A percentile compares a stretch with the other conserved stretches of the same genome.
Conservation (phyloP, 441 rosid genomes). For the Gossypium davidsonii region DNA sequence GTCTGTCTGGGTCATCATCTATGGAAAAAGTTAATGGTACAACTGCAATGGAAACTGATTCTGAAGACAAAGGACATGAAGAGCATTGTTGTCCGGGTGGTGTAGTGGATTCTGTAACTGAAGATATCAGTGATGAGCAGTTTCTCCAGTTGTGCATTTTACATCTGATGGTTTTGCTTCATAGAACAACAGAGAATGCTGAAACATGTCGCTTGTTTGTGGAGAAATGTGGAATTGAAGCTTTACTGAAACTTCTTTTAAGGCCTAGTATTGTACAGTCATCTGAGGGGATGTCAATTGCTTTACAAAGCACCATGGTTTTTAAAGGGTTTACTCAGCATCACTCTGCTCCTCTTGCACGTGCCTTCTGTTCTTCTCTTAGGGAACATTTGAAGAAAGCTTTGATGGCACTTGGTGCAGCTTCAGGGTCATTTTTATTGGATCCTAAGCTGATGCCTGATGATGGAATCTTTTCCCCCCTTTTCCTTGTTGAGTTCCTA, state of each 20-base stretch:
- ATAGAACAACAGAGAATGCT: constrained; percentile 80
- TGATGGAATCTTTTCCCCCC: constrained; percentile 65
- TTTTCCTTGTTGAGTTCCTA: constrained; percentile 92
- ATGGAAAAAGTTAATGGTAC: constrained; percentile 45
- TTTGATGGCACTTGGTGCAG: constrained; percentile 46
- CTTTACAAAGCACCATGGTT: constrained; percentile 96
- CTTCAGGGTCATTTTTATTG: constrained; percentile 66
- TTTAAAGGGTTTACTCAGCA: constrained; percentile 96
- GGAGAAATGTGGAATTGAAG: constrained; percentile 95
- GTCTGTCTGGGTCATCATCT: constrained; percentile 44
- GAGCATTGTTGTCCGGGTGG: constrained; percentile 40
- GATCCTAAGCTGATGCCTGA: constrained; percentile 56
- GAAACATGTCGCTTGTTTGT: constrained; percentile 92
- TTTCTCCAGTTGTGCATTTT: constrained; percentile 80
- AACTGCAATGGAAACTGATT: constrained; percentile 90
- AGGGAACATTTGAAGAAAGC: constrained; percentile 74
- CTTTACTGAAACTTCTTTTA: constrained; percentile 77
- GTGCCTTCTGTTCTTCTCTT: constrained; percentile 81
- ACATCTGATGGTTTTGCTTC: constrained; percentile 93
- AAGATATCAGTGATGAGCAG: constrained; percentile 71
- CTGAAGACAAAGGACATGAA: constrained; percentile 57
- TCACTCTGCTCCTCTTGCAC: constrained; percentile 86
- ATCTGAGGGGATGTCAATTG: constrained; percentile 94
- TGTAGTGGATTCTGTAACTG: constrained; percentile 38
- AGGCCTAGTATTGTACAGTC: constrained; percentile 87